phyloP scores from a whole-genome alignment of 305 asterid genomes.

The Fraxinus nigra region DNA sequence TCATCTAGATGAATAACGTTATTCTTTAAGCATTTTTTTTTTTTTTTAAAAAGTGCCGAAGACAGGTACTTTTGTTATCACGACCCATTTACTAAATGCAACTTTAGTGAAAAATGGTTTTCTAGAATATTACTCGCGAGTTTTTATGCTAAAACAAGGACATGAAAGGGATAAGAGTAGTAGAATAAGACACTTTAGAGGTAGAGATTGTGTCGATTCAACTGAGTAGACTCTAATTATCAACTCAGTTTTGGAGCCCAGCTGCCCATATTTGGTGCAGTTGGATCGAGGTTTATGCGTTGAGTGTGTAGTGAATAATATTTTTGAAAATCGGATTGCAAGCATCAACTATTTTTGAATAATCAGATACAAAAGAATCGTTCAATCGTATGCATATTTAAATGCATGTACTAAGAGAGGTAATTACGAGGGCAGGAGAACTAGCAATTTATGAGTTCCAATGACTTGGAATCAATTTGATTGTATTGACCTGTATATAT shows the following conservation, averaged over 20 bases:
- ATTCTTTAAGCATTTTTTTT: not conserved
- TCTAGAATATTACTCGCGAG: not conserved
- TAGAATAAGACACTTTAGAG: not conserved
- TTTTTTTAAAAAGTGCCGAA: not conserved
- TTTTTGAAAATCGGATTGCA: not conserved
- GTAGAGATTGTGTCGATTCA: not conserved
- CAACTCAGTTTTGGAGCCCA: not conserved
- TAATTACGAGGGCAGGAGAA: not conserved
- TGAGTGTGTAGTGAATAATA: not conserved
- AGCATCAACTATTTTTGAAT: not conserved
- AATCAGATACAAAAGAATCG: not conserved
- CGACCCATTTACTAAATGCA: not conserved
- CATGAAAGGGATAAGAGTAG: not conserved
- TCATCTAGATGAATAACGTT: not conserved
- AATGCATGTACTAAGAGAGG: not conserved
- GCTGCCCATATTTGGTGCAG: not conserved
- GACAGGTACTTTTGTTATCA: not conserved
- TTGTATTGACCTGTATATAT: not conserved
- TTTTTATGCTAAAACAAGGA: not conserved
- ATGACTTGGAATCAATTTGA: not conserved
- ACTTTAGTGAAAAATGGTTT: not conserved
- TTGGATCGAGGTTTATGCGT: not conserved
- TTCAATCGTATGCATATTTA: not conserved
- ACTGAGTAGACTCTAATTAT: not conserved
- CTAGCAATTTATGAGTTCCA: not conserved